phyloP scores from a whole-genome alignment of 176 grass and related monocot genomes.

The Miscanthus lutarioriparius region DNA sequence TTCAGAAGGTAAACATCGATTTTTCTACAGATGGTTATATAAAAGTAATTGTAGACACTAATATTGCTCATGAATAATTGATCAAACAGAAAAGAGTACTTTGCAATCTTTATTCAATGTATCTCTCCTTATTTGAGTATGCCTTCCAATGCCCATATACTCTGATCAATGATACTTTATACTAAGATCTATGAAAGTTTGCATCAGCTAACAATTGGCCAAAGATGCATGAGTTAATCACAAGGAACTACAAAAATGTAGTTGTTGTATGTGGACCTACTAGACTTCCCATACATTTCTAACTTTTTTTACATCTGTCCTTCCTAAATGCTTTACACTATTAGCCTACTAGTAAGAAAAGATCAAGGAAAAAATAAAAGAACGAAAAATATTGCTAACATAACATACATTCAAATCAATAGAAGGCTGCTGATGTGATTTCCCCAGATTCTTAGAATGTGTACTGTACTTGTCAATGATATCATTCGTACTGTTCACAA shows the following conservation, averaged over 20 bases:
- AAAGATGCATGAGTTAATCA: not conserved
- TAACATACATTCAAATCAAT: conserved; percentile 89
- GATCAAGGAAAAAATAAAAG: not conserved
- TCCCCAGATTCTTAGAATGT: conserved; percentile 70
- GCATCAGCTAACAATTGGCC: not conserved
- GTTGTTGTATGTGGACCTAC: not conserved
- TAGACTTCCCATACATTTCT: not conserved
- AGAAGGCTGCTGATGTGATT: conserved; percentile 47
- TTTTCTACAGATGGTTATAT: not conserved
- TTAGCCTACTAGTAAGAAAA: not conserved
- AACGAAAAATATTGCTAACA: not conserved
- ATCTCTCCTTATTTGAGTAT: not conserved
- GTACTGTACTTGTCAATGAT: conserved; percentile 70
- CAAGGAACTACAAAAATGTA: not conserved
- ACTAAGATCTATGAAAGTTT: not conserved
- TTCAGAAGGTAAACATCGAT: not conserved
- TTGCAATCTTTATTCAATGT: not conserved
- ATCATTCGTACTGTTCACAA: conserved; percentile 64
- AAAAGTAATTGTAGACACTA: not conserved
- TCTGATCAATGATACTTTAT: not conserved
- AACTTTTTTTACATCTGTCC: not conserved
- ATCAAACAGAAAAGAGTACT: not conserved
- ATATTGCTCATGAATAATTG: not conserved
- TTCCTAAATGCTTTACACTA: not conserved
- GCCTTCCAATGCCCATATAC: not conserved